phyloP scores from a whole-genome alignment of 2,329 filamentous ascomycete species.

The Chaetomium olivaceum region DNA sequence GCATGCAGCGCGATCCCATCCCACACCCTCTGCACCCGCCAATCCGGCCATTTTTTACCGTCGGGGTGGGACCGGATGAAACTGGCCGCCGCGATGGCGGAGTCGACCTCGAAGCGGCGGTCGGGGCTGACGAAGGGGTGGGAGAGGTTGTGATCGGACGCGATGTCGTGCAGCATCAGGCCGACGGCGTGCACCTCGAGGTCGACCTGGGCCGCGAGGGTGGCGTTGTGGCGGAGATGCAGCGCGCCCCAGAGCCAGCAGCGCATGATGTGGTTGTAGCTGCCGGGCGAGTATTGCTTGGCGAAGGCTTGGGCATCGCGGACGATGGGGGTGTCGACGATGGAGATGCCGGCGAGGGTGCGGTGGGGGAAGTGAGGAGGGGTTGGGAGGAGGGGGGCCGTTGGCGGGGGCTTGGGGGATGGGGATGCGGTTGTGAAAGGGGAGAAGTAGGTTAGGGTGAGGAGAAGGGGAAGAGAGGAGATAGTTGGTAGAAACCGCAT shows the following conservation, averaged over 20 bases:
- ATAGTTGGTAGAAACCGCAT: too few relatives aligned
- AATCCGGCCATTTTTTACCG: background rate
- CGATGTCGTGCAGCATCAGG: background rate
- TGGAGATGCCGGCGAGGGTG: background rate
- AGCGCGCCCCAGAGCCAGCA: background rate
- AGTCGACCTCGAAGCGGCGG: constrained; percentile 3
- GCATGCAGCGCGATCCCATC: background rate
- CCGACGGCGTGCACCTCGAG: background rate
- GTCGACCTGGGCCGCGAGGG: background rate
- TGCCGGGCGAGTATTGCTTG: background rate
- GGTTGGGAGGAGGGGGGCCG: background rate
- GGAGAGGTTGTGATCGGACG: background rate
- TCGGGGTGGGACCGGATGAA: background rate
- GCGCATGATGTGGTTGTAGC: background rate
- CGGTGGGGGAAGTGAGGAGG: background rate
- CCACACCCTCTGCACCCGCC: background rate
- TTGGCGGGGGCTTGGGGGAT: too few relatives aligned
- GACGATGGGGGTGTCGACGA: constrained; percentile 2
- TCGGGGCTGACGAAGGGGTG: background rate
- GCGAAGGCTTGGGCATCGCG: background rate
- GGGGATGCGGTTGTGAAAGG: background rate
- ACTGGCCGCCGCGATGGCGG: background rate
- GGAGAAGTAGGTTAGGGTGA: background rate
- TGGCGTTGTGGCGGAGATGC: background rate
- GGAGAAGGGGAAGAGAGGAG: too few relatives aligned